Evolutionary conservation across 495 filamentous ascomycete species (phyloP), one percentile per base, ranked within the genome.

Genomic region (Hyaloscypha finlandica): DNA sequence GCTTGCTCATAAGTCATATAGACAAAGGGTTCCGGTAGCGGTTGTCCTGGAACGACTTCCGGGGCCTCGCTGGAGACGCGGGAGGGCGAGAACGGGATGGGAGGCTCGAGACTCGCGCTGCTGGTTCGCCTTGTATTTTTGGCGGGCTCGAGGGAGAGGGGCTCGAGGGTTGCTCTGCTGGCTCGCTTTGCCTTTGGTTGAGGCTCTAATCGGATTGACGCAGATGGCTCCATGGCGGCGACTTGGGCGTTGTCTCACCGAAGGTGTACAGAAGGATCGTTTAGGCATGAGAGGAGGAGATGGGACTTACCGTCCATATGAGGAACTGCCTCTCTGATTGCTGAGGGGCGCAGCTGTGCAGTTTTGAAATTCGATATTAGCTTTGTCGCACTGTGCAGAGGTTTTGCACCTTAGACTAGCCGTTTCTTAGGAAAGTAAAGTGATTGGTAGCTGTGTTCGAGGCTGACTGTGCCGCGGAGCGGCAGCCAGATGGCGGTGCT

Each of bases 31-130:
- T 63, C 39, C 1, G 39, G 60, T 9, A 31, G 29, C 11, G 51
- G 39, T 12, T 60, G 42, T 12, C 62, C 29, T 2, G 42, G 48
- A 5, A 69, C 67, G 20, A 66, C 67, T 42, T 69, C 67, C 14
- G 67, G 67, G 0, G 57, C 67, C 48, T 69, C 67, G 39, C 57
- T 61, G 9, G 67, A 69, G 22, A 35, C 48, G 11, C 67, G 67
- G 11, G 33, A 32, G 29, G 64, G 64, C 53, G 20, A 31, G 9
- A 56, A 25, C 48, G 61, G 29, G 53, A 56, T 16, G 8, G 53
- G 9, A 14, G 53, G 29, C 19, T 31, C 29, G 20, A 25, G 53
- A 29, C 8, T 12, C n/a, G 42, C 42, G 9, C 42, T 14, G 42
- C 42, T 48, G 42, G 42, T 1, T 6, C 42, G 2, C 3, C 14